Evolutionary conservation across 2,329 filamentous ascomycete genomes (phyloP), one percentile per base, ranked within the genome.

Genomic region (Catunica adiposa): DNA sequence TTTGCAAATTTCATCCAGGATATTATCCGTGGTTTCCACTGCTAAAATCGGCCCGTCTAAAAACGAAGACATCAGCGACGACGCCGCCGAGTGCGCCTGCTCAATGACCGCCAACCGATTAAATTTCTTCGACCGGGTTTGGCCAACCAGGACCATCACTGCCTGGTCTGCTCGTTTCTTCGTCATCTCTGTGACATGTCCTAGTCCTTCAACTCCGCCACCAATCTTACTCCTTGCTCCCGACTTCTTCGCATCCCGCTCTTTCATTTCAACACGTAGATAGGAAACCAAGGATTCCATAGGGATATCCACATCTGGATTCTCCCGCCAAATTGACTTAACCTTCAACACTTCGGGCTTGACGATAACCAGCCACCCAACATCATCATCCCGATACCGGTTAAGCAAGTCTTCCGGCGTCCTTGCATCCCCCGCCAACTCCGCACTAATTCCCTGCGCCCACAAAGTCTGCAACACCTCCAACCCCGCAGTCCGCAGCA

Each of bases 81-180:
- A 74, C 3, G 73, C 74, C 60, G 71, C 74, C 56, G 65, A 66
- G 68, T 80, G 80, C 59, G 83, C 83, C 61, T 89, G 84, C 65
- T 94, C 87, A 51, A 96, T 82, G 52, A 97, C 88, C 26, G 83
- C 83, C 64, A 82, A 82, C 54, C 90, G 82, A 68, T 95, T 96
- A 60, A 84, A 86, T 71, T 96, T 97, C 69, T 95, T 96, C 67
- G 83, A 88, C 62, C 83, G 82, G 52, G 88, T 89, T 57, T 86
- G 83, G 1, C 86, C 80, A 4, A 89, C 77, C 3, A 96, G 75
- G n/a, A 97, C 83, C 59, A 85, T 83, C 48, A 97, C 89, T 56
- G 90, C 84, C 61, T 84, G 20, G 8, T 50, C 47, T 23, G 47
- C n/a, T 2, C 42, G 50, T 25, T 20, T 58, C 51, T 5, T 54